Evolutionary conservation across 345 rosid genomes (phyloP).

Genomic region (Odontarrhena argentea): DNA sequence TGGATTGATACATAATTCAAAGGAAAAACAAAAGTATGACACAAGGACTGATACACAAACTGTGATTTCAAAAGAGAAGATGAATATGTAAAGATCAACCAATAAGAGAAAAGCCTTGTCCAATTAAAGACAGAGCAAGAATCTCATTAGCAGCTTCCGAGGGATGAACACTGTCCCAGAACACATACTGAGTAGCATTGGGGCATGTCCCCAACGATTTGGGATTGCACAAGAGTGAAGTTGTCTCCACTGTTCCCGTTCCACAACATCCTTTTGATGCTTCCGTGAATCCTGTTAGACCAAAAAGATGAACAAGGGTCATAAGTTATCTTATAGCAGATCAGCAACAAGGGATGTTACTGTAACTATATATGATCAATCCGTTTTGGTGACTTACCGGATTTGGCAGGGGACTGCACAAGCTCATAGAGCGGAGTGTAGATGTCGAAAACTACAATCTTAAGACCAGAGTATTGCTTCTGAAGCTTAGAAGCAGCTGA

Average conservation of each 20-base stretch:
- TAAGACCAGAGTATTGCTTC: slow-evolving; percentile 72
- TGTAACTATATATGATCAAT: not conserved
- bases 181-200: slow-evolving; percentile 81
- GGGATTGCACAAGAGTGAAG: slow-evolving; percentile 72
- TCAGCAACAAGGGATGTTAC: not conserved
- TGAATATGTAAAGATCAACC: slow-evolving; percentile 20
- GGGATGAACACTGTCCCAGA: slow-evolving; percentile 95
- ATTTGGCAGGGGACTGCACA: slow-evolving; percentile 59
- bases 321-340: slow-evolving; percentile 1
- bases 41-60: slow-evolving; percentile 20
- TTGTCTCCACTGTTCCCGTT: slow-evolving; percentile 80
- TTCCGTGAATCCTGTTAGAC: slow-evolving; percentile 65
- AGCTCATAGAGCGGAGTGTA: slow-evolving; percentile 67
- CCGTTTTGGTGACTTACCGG: slow-evolving; percentile 47
- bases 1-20: slow-evolving; percentile 28
- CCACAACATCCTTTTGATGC: slow-evolving; percentile 93
- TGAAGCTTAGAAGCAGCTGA: slow-evolving; percentile 59
- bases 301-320: slow-evolving; percentile 2
- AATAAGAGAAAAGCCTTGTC: slow-evolving; percentile 66
- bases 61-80: slow-evolving; percentile 3
- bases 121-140: slow-evolving; percentile 63
- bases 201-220: slow-evolving; percentile 75
- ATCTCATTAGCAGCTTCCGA: slow-evolving; percentile 88
- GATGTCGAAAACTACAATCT: slow-evolving; percentile 79
- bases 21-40: slow-evolving; percentile 28